Percentiles rank a stretch among this genome's conserved stretches.
These are phyloP conservation scores for Daldinia concentrica DNA, from an alignment of 495 filamentous ascomycete species.

Conservation along the genomic window DNA sequence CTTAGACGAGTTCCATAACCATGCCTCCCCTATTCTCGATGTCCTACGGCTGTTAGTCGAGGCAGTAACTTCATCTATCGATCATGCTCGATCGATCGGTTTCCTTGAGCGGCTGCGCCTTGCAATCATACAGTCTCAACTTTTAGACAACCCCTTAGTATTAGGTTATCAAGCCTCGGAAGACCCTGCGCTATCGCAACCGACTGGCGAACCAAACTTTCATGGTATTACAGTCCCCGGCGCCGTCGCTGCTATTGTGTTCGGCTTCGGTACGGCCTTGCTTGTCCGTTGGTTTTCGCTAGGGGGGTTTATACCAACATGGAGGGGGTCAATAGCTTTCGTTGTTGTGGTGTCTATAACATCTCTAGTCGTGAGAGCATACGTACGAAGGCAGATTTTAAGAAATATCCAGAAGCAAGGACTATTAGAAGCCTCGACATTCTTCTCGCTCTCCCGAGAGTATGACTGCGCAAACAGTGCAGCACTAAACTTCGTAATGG, in stretches of 20 bases:
- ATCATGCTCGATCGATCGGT: conserved; percentile 80
- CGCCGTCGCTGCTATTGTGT: conserved; percentile 56
- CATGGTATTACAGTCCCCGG: conserved; percentile 52
- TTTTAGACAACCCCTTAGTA: conserved; percentile 62
- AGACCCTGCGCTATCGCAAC: conserved; percentile 38
- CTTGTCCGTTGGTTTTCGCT: conserved; percentile 73
- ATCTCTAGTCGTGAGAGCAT: conserved; percentile 70
- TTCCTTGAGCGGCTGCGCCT: conserved; percentile 98
- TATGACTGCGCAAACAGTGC: conserved; percentile 84
- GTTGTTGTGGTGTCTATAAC: conserved; percentile 65
- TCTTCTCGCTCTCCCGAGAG: conserved; percentile 80
- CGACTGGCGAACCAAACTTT: conserved; percentile 33
- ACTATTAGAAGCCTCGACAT: conserved; percentile 73
- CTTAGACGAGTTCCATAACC: conserved; percentile 37
- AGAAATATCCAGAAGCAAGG: conserved; percentile 82
- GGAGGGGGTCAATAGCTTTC: conserved; percentile 66
- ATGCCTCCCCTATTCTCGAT: conserved; percentile 40
- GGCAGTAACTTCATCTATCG: conserved; percentile 78
- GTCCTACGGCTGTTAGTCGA: conserved; percentile 49
- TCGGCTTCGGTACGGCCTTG: conserved; percentile 77
- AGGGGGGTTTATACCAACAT: conserved; percentile 58
- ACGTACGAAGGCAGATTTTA: conserved; percentile 83
- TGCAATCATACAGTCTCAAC: conserved; percentile 91
- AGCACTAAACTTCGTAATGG: conserved; percentile 87
- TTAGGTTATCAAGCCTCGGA: conserved; percentile 38